Evolutionary conservation across 768 basidiomycete genomes (phyloP).

Genomic region (Cubamyces lactineus): DNA sequence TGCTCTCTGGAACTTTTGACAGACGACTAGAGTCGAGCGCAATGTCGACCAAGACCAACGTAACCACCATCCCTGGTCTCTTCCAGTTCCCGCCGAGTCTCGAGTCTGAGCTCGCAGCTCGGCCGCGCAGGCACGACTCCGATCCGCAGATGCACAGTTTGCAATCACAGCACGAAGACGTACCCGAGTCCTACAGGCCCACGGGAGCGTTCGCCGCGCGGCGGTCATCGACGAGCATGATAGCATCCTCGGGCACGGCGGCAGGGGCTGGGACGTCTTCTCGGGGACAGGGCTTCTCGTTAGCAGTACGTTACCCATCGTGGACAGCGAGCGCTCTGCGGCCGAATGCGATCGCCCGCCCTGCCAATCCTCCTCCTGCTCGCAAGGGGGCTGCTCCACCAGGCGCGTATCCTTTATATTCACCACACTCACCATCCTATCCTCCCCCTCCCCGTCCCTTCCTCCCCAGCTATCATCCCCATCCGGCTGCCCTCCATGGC

Average conservation of each 20-base stretch:
- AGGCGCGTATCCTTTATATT: background rate
- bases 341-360: background rate
- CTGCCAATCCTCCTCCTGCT: no score
- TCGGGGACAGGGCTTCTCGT: no score
- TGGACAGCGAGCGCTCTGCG: background rate
- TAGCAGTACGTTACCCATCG: background rate
- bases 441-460: no score
- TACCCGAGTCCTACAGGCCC: slow-evolving; percentile 1
- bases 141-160: background rate
- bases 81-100: slow-evolving; percentile 21
- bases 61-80: slow-evolving; percentile 13
- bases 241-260: no score
- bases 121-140: background rate
- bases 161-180: background rate
- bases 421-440: background rate
- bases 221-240: background rate
- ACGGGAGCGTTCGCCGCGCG: background rate
- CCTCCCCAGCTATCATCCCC: no score
- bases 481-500: no score
- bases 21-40: background rate
- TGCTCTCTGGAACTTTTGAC: background rate
- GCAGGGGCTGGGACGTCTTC: no score
- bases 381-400: background rate
- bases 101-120: slow-evolving; percentile 3
- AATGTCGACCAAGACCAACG: background rate